A percentile compares a stretch with the other conserved stretches of the same genome.
Conservation (phyloP, 805 yeast genomes). For the Lipomyces sp. region DNA sequence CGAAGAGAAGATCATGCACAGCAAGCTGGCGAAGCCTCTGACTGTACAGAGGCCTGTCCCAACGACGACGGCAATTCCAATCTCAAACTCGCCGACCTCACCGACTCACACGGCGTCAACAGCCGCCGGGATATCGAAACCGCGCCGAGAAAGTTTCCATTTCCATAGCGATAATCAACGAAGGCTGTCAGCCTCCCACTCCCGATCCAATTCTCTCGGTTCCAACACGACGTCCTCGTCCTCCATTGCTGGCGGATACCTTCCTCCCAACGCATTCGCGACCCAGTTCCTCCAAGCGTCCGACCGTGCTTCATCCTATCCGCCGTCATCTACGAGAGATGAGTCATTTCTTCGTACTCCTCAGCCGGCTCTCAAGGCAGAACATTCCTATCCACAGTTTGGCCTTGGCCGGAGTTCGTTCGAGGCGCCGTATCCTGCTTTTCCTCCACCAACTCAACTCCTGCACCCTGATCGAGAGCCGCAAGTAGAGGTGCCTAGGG, state of each 20-base stretch:
- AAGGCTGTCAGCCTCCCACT: constrained; percentile 9
- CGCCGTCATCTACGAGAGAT: constrained; percentile 8
- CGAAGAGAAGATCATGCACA: constrained; percentile 33
- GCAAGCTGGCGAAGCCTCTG: constrained; percentile 23
- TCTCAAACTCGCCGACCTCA: background rate
- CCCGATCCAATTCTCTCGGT: constrained; percentile 7
- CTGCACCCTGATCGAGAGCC: background rate
- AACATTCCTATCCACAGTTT: background rate
- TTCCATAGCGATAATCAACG: constrained; percentile 13
- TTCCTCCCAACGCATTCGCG: constrained; percentile 16
- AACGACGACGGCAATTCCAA: background rate
- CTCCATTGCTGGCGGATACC: constrained; percentile 17
- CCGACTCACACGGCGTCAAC: constrained; percentile 11
- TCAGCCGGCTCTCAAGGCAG: constrained; percentile 12
- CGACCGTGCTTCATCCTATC: constrained; percentile 5
- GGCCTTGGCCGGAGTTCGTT: constrained; percentile 1
- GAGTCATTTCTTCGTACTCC: constrained; percentile 16
- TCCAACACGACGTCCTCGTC: constrained; percentile 1
- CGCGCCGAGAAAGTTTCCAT: constrained; percentile 23
- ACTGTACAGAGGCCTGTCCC: background rate
- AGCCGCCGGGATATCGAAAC: constrained; percentile 18
- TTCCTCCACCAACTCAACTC: background rate
- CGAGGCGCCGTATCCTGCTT: background rate
- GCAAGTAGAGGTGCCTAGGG: background rate
- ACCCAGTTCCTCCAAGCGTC: constrained; percentile 17